A percentile compares a stretch with the other conserved stretches of the same genome.
Conservation (phyloP, 768 basidiomycete genomes). For the Crucibulum laeve region DNA sequence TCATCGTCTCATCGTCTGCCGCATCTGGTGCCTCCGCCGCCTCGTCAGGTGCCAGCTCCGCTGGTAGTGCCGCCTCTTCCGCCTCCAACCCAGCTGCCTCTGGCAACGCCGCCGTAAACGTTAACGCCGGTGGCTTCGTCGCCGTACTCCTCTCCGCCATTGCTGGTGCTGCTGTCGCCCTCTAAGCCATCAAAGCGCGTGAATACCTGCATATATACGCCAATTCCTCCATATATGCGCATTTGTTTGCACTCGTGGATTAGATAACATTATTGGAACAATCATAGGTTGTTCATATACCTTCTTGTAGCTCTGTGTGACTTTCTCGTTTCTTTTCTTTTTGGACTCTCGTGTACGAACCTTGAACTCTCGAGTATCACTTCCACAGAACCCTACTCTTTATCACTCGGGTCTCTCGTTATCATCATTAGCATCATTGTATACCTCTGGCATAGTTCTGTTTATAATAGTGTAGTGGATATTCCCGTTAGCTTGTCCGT, state of each 20-base stretch:
- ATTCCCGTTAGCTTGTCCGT: slow-evolving; percentile 18
- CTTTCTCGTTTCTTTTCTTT: neutral
- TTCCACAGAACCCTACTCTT: too few species aligned
- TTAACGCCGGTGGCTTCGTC: slow-evolving; percentile 26
- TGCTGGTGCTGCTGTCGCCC: slow-evolving; percentile 41
- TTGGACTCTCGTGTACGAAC: neutral
- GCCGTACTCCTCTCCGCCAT: slow-evolving; percentile 37
- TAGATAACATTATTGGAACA: too few species aligned
- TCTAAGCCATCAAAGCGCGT: too few species aligned
- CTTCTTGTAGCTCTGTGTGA: neutral
- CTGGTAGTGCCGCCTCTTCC: slow-evolving; percentile 1
- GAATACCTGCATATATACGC: too few species aligned
- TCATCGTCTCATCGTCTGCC: slow-evolving; percentile 8
- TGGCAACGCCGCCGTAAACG: slow-evolving; percentile 8
- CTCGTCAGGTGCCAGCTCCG: slow-evolving; percentile 7
- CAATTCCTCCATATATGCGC: too few species aligned
- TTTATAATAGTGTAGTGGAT: slow-evolving; percentile 16
- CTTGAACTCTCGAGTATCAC: neutral
- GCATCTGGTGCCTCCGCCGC: slow-evolving; percentile 5
- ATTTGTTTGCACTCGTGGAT: too few species aligned
- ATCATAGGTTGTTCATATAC: too few species aligned
- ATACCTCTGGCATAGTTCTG: neutral
- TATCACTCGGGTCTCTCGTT: too few species aligned
- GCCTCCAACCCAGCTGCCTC: slow-evolving; percentile 5
- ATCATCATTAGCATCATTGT: neutral